A percentile compares a stretch with the other conserved stretches of the same genome.
phyloP scores from a whole-genome alignment of 257 asterid species.

The Coffea eugenioides region DNA sequence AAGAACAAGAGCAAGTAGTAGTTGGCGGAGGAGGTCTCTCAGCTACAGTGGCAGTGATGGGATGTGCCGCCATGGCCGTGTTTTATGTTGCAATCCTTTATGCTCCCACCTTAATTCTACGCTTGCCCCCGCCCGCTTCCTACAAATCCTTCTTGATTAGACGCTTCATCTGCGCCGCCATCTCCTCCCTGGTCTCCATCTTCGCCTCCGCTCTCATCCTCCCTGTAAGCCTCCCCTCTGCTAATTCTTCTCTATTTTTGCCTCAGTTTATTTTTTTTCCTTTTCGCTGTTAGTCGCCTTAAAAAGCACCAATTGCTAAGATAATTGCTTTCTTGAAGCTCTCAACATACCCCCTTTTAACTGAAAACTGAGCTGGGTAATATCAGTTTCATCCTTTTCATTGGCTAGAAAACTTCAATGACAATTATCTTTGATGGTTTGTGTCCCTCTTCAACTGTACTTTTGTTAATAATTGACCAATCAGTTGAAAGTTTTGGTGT shows the following conservation, averaged over 20 bases:
- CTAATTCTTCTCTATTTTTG: neutral
- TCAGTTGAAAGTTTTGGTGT: no score
- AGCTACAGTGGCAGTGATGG: slow-evolving; percentile 43
- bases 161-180: slow-evolving; percentile 77
- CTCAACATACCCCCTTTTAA: neutral
- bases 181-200: slow-evolving; percentile 66
- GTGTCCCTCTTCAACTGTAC: no score
- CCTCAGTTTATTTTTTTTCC: no score
- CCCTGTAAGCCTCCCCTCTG: slow-evolving; percentile 37
- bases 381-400: no score
- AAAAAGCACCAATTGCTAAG: no score
- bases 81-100: slow-evolving; percentile 83
- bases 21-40: slow-evolving; percentile 17
- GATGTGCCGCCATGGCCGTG: slow-evolving; percentile 68
- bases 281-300: no score
- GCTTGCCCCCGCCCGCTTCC: slow-evolving; percentile 76
- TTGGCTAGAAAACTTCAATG: neutral
- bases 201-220: slow-evolving; percentile 61
- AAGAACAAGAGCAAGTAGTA: slow-evolving; percentile 2
- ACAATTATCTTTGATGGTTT: neutral
- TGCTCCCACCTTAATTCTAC: slow-evolving; percentile 70
- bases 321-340: neutral
- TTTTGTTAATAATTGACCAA: no score
- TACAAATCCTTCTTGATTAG: slow-evolving; percentile 62
- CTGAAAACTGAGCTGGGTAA: neutral